phyloP scores from a whole-genome alignment of 2,329 filamentous ascomycete genomes.

The Cladosporium phlei region DNA sequence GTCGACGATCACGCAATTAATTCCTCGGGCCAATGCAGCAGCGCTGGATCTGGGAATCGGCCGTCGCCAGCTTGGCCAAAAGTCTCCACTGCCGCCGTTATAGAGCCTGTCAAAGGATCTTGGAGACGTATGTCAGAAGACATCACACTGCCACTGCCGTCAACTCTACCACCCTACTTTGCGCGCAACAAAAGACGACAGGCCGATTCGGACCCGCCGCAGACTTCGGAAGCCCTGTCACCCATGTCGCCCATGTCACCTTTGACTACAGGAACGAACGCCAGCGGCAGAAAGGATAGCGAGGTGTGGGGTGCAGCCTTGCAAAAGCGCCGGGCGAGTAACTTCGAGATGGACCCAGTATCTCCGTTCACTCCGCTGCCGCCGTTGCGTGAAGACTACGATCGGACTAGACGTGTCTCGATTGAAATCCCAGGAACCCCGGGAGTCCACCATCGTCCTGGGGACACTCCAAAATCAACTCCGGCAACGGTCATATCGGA shows the following conservation, averaged over 20 bases:
- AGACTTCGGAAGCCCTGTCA: too few species aligned
- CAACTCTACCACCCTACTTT: not conserved
- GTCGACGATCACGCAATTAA: too few species aligned
- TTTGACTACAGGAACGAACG: not conserved
- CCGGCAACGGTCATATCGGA: not conserved
- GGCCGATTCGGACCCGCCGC: too few species aligned
- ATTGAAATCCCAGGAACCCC: constrained; percentile 11
- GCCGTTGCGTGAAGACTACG: constrained; percentile 12
- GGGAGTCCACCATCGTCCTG: constrained; percentile 6
- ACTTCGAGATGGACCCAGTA: not conserved
- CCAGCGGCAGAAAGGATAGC: not conserved
- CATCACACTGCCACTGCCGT: too few species aligned
- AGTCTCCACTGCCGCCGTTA: not conserved
- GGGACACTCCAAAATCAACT: not conserved
- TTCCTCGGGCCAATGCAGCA: too few species aligned
- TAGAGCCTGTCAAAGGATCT: too few species aligned
- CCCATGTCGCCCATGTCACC: too few species aligned
- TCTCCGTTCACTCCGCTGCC: constrained; percentile 9
- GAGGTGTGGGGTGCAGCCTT: too few species aligned
- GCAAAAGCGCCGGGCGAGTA: too few species aligned
- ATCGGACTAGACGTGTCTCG: constrained; percentile 10
- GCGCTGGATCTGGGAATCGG: too few species aligned
- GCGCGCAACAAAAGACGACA: not conserved
- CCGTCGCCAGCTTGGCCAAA: not conserved
- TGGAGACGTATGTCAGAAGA: constrained; percentile 4